Percentiles rank a stretch among this genome's conserved stretches.
Evolutionary conservation across 2,329 filamentous ascomycete species (phyloP).

Genomic region (Calcarisporium arbuscula): DNA sequence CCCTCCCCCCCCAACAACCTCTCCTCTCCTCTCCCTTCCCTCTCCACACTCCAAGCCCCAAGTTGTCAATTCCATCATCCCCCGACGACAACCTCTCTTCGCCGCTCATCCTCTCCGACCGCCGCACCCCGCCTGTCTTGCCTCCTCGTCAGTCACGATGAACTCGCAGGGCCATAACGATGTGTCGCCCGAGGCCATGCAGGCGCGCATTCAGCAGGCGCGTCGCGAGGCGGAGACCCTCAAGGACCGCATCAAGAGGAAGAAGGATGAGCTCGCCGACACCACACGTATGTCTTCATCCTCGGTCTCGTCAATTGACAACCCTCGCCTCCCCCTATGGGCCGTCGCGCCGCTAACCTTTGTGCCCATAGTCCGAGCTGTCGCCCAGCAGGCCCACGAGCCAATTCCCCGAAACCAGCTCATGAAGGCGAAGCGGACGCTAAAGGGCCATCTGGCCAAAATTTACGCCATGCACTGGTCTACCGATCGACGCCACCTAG

Average conservation of each 20-base stretch:
- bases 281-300: constrained; percentile 73
- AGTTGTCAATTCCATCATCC: constrained; percentile 19
- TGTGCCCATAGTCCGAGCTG: constrained; percentile 68
- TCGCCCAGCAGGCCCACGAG: constrained; percentile 89
- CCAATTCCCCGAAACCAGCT: constrained; percentile 81
- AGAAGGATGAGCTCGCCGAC: constrained; percentile 99
- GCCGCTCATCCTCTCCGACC: constrained; percentile 9
- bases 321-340: not conserved
- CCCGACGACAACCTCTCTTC: constrained; percentile 15
- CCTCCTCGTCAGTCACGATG: constrained; percentile 34
- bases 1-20: constrained; percentile 16
- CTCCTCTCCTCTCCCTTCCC: constrained; percentile 17
- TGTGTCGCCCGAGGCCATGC: constrained; percentile 72
- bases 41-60: constrained; percentile 27
- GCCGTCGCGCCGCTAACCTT: constrained; percentile 17
- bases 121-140: constrained; percentile 9
- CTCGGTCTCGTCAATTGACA: constrained; percentile 7
- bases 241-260: constrained; percentile 98
- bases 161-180: constrained; percentile 53
- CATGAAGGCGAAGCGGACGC: constrained; percentile 95
- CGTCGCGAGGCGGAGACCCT: constrained; percentile 95
- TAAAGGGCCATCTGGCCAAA: constrained; percentile 97
- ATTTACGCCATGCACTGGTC: constrained; percentile 99
- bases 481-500: constrained; percentile 91
- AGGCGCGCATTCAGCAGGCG: constrained; percentile 86